phyloP scores from a whole-genome alignment of 768 basidiomycete genomes.

The Mrakia frigida region DNA sequence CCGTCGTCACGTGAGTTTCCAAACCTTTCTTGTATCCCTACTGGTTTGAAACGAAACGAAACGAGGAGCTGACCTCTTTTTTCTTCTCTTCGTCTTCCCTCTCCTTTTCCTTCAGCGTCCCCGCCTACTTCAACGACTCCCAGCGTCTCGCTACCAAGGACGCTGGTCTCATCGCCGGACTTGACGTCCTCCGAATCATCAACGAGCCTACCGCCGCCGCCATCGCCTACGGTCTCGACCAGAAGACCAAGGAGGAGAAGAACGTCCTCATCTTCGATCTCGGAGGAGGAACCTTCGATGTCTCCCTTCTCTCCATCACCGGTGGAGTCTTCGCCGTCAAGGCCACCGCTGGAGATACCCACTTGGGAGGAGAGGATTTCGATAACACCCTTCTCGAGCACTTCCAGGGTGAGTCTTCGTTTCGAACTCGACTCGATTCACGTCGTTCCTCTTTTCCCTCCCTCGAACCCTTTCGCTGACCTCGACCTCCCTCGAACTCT shows the following conservation, averaged over 20 bases:
- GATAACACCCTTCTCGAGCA: constrained; percentile 96
- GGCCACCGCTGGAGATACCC: constrained; percentile 98
- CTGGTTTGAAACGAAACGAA: neutral
- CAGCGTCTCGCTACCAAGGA: constrained; percentile 99
- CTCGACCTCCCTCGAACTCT: neutral
- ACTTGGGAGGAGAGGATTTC: constrained; percentile 99
- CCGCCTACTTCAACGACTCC: constrained; percentile 99
- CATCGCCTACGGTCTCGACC: constrained; percentile 85
- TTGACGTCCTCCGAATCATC: constrained; percentile 99
- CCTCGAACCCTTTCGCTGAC: constrained; percentile 20
- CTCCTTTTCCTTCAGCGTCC: constrained; percentile 54
- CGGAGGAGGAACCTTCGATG: constrained; percentile 99
- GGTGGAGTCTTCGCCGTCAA: constrained; percentile 91
- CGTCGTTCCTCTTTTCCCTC: neutral
- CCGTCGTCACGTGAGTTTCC: constrained; percentile 82
- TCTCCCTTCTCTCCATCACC: constrained; percentile 93
- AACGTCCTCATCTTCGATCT: constrained; percentile 99
- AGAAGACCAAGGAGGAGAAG: constrained; percentile 88
- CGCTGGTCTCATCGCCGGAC: constrained; percentile 93
- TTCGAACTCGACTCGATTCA: too few species aligned
- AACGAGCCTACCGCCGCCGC: constrained; percentile 99
- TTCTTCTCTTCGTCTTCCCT: neutral
- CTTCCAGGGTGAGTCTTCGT: constrained; percentile 62
- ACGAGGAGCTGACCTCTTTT: neutral
- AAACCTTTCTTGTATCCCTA: neutral